Percentiles rank a stretch among this genome's conserved stretches.
Conservation (phyloP, 1,139 yeast species). For the Eremothecium coryli region DNA sequence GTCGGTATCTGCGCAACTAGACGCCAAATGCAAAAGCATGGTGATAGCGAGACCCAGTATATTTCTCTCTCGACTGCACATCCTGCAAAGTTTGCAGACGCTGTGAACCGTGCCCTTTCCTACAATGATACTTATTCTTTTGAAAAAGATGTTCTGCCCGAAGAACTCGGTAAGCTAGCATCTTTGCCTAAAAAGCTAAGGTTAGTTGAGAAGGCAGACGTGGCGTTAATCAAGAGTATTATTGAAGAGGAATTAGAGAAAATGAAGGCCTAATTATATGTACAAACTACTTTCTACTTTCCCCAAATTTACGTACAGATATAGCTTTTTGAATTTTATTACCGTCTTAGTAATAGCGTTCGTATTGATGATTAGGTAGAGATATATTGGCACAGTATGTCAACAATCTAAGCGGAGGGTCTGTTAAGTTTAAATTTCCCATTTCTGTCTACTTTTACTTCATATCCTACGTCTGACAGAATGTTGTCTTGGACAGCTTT, state of each 20-base stretch:
- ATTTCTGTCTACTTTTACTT: slow-evolving; percentile 41
- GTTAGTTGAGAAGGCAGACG: slow-evolving; percentile 63
- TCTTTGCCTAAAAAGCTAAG: slow-evolving; percentile 67
- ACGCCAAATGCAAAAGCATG: slow-evolving; percentile 46
- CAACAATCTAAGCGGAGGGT: no score
- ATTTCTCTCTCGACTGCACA: slow-evolving; percentile 93
- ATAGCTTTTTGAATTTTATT: background rate
- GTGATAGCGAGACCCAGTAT: slow-evolving; percentile 40
- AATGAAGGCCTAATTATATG: slow-evolving; percentile 31
- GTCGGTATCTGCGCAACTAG: slow-evolving; percentile 81
- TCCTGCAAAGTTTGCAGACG: slow-evolving; percentile 96
- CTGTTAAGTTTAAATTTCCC: slow-evolving; percentile 40
- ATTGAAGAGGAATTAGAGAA: slow-evolving; percentile 60
- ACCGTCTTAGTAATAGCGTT: no score
- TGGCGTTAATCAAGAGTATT: slow-evolving; percentile 62
- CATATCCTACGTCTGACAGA: slow-evolving; percentile 49
- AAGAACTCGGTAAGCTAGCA: slow-evolving; percentile 66
- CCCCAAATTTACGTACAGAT: background rate
- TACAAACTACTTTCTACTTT: background rate
- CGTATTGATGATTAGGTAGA: no score
- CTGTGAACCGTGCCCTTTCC: slow-evolving; percentile 72
- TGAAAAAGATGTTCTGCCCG: slow-evolving; percentile 82
- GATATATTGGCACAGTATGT: no score
- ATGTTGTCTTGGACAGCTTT: slow-evolving; percentile 43
- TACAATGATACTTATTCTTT: slow-evolving; percentile 67